phyloP scores from a whole-genome alignment of 495 filamentous ascomycete genomes.

The Rostrohypoxylon terebratum region DNA sequence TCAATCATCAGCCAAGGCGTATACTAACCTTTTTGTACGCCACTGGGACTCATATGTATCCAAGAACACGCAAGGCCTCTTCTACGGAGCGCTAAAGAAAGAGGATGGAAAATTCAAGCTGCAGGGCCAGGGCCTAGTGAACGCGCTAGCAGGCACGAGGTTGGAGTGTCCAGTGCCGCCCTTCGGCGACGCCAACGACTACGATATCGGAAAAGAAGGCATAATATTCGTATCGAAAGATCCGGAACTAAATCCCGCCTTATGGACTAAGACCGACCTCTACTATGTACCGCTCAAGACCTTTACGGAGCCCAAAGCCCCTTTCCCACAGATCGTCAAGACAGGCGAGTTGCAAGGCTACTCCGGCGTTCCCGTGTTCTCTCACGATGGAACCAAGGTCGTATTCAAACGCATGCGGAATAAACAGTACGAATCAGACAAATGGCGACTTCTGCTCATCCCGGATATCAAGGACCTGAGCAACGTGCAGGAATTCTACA shows the following conservation, averaged over 20 bases:
- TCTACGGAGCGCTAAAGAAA: conserved; percentile 73
- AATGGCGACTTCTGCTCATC: conserved; percentile 78
- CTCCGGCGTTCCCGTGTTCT: conserved; percentile 78
- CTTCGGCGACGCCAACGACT: conserved; percentile 67
- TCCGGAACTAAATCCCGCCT: conserved; percentile 78
- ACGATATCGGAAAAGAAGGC: conserved; percentile 64
- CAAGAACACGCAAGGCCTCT: conserved; percentile 77
- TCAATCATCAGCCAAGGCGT: conserved; percentile 71
- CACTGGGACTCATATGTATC: conserved; percentile 81
- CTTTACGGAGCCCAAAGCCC: conserved; percentile 64
- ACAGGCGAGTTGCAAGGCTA: conserved; percentile 74
- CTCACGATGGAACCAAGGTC: conserved; percentile 75
- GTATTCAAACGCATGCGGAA: conserved; percentile 85
- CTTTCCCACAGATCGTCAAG: conserved; percentile 58
- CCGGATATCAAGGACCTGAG: conserved; percentile 68
- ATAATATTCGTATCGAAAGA: conserved; percentile 90
- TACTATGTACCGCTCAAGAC: conserved; percentile 76
- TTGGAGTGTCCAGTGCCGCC: conserved; percentile 72
- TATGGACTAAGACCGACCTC: conserved; percentile 82
- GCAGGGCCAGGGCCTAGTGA: conserved; percentile 58
- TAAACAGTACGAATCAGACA: conserved; percentile 91
- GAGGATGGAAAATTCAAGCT: conserved; percentile 56
- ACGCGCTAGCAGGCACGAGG: conserved; percentile 67
- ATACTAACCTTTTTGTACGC: conserved; percentile 76
- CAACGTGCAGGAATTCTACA: conserved; percentile 72